Evolutionary conservation across 768 basidiomycete species (phyloP).

Genomic region (Paxillus rubicundulus): DNA sequence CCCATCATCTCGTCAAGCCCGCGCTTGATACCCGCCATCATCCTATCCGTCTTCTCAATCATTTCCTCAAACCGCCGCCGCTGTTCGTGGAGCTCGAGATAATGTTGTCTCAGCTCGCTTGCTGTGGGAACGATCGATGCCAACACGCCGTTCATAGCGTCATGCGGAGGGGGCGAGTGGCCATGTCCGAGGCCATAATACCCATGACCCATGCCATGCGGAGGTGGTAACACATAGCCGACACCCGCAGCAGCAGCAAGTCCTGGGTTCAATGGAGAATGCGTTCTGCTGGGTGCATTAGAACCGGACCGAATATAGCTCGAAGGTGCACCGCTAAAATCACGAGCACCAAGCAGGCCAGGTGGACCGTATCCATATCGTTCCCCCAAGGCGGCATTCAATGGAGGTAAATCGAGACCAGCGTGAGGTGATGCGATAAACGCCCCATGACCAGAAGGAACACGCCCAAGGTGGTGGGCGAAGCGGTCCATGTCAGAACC

Average conservation of each 20-base stretch:
- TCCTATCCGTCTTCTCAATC: slow-evolving; percentile 68
- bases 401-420: slow-evolving; percentile 64
- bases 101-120: slow-evolving; percentile 70
- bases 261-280: slow-evolving; percentile 63
- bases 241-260: slow-evolving; percentile 31
- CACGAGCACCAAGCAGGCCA: slow-evolving; percentile 31
- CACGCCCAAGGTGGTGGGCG: slow-evolving; percentile 34
- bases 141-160: slow-evolving; percentile 28
- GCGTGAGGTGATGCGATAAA: slow-evolving; percentile 38
- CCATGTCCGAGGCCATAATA: slow-evolving; percentile 39
- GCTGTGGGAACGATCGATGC: slow-evolving; percentile 41
- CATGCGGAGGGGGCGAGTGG: slow-evolving; percentile 35
- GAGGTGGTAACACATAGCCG: slow-evolving; percentile 42
- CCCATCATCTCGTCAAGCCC: slow-evolving; percentile 74
- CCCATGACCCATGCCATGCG: slow-evolving; percentile 36
- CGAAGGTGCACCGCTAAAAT: slow-evolving; percentile 41
- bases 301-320: slow-evolving; percentile 66
- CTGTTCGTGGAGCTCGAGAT: slow-evolving; percentile 59
- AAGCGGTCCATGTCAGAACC: slow-evolving; percentile 32
- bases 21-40: slow-evolving; percentile 70
- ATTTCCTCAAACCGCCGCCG: slow-evolving; percentile 68
- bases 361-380: slow-evolving; percentile 38
- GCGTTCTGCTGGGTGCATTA: slow-evolving; percentile 67
- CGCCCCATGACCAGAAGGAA: slow-evolving; percentile 34
- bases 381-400: slow-evolving; percentile 42